Conservation (phyloP, 805 yeast genomes). For the Candida michaelii region DNA sequence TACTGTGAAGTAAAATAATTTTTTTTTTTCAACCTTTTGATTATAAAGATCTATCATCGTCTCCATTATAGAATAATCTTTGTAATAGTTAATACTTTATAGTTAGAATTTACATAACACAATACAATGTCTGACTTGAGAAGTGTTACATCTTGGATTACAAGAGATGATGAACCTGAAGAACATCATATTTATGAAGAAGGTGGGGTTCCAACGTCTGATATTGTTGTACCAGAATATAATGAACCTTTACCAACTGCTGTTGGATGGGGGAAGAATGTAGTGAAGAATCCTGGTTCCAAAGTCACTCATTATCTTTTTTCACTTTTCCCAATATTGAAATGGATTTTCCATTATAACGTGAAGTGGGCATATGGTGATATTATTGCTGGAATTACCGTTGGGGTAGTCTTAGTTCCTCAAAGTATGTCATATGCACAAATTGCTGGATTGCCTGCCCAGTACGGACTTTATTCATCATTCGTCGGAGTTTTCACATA, state of each 20-base stretch:
- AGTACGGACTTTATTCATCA: slow-evolving; percentile 88
- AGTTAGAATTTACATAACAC: background rate
- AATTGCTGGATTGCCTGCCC: slow-evolving; percentile 76
- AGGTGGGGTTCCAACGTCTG: slow-evolving; percentile 2
- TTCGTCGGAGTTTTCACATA: slow-evolving; percentile 88
- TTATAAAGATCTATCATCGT: background rate
- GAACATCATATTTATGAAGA: slow-evolving; percentile 7
- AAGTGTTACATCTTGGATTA: slow-evolving; percentile 8
- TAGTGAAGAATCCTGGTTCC: slow-evolving; percentile 38
- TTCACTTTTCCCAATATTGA: slow-evolving; percentile 73
- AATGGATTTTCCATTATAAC: slow-evolving; percentile 88
- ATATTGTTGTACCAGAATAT: slow-evolving; percentile 34
- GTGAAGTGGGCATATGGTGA: slow-evolving; percentile 77
- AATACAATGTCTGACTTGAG: slow-evolving; percentile 1
- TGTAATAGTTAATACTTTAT: background rate
- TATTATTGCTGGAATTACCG: slow-evolving; percentile 88
- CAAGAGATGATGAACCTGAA: slow-evolving; percentile 7
- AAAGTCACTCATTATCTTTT: slow-evolving; percentile 47
- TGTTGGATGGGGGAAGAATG: slow-evolving; percentile 27
- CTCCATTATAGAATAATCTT: background rate
- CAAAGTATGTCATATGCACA: slow-evolving; percentile 95
- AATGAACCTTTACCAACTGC: slow-evolving; percentile 34
- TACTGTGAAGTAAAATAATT: background rate
- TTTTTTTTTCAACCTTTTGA: background rate
- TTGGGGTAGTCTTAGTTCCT: slow-evolving; percentile 90